Base-by-base conservation (phyloP, 2,329 filamentous ascomycete genomes). In the Leptoxyphium fumago region DNA sequence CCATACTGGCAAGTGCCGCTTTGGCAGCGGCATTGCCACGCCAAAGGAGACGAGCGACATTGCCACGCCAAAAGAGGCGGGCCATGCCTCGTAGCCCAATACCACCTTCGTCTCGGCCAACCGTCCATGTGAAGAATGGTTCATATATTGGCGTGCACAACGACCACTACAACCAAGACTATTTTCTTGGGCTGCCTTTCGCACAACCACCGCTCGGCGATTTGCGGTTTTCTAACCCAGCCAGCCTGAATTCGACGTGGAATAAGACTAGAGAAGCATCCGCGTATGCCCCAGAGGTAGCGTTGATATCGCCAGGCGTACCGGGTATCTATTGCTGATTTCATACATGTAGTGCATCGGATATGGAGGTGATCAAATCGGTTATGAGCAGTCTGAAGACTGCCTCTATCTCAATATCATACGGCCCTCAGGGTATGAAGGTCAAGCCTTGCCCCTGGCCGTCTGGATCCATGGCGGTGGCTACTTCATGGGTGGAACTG, bases 381-480 rank as follows among this genome's bases (percentile, higher is more conserved):
- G 54, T 47, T 48, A 67, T 55, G 47, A 63, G 48, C 58, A 64
- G 55, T 48, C 64, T 10, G 77, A 80, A 52, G 72, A 79, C 52
- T 81, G 78, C 48, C 64, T 81, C 3, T 77, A 74, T 39, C 61
- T 81, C 47, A 81, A 80, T 50, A 67, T 82, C 7, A 63, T 81
- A 21, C 68, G 77, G 2, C 74, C 75, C 0, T 59, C 69, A 8
- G 68, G 70, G 5, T 57, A 58, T 29, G 61, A 68, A 4, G 55
- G 63, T 8, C 48, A 58, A 29, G 64, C 60, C 10, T 63, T 81
- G 2, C 77, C 76, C 0, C 71, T 79, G 6, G 55, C n/a, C 4
- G 68, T 54, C 39, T 45, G 43, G 46, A 48, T 48, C 10, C 46
- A 49, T 42, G 49, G 50, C 32, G 75, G 74, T 29, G 73, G 72